A percentile compares a stretch with the other conserved stretches of the same genome.
These are phyloP conservation scores for Sinapis alba DNA, from an alignment of 441 rosid genomes.

Conservation along the genomic window DNA sequence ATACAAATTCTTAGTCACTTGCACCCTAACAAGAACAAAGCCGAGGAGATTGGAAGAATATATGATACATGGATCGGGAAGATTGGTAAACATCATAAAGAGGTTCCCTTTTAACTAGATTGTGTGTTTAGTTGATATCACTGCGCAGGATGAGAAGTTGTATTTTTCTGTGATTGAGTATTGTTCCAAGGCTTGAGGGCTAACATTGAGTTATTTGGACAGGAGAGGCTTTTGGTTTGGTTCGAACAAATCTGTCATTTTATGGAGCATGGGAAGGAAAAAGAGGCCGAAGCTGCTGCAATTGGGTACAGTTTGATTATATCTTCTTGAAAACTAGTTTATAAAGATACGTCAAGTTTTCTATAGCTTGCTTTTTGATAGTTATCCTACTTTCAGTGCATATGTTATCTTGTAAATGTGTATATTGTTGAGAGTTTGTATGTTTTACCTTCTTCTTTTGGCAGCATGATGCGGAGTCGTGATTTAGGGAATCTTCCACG, in stretches of 20 bases:
- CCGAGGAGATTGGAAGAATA: slow-evolving; percentile 44
- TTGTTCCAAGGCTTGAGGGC: neutral
- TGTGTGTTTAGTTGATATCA: neutral
- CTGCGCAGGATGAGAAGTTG: neutral
- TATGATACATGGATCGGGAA: slow-evolving; percentile 75
- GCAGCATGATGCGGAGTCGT: slow-evolving; percentile 60
- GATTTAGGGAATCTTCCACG: slow-evolving; percentile 54
- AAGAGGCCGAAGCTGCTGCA: slow-evolving; percentile 56
- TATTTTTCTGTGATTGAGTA: neutral
- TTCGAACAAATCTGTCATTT: slow-evolving; percentile 66
- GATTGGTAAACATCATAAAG: slow-evolving; percentile 45
- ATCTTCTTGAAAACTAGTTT: slow-evolving; percentile 12
- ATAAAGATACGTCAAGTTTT: neutral
- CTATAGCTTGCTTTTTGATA: neutral
- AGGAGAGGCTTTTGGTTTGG: slow-evolving; percentile 63
- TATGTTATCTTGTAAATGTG: neutral
- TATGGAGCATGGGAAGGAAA: slow-evolving; percentile 50
- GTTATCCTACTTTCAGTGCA: neutral
- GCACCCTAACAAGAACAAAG: slow-evolving; percentile 33
- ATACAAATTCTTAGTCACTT: slow-evolving; percentile 59
- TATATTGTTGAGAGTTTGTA: slow-evolving; percentile 37
- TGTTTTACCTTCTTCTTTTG: slow-evolving; percentile 10
- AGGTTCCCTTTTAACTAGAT: slow-evolving; percentile 30
- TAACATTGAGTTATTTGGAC: slow-evolving; percentile 25
- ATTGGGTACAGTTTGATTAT: slow-evolving; percentile 45